Base-by-base conservation (phyloP, 2,329 filamentous ascomycete genomes). In the Monosporascus sp. region DNA sequence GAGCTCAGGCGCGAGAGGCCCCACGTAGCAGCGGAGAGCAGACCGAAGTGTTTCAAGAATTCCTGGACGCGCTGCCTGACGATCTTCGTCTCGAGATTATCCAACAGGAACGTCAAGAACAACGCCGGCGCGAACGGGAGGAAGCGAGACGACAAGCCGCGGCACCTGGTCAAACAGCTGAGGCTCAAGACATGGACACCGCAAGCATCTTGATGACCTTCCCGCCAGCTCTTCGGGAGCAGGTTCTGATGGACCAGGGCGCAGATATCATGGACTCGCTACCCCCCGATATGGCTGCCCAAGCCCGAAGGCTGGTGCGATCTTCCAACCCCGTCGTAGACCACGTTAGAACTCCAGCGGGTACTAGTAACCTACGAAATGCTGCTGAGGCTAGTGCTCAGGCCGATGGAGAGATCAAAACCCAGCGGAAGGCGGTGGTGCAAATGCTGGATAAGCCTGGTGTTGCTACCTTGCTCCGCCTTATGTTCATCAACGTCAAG, bases 391-490 rank as follows among this genome's bases (percentile, higher is more conserved):
- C 65, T 17, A 67, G 65, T 50, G 62, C 64, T 25, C 59, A 61
- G 39, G 53, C 56, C 25, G 64, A 64, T 11, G 58, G 54, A 60
- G 72, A 83, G 60, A 81, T 79, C 67, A 93, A 91, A 73, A 73
- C 78, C 38, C 87, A 88, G 63, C 85, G 89, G 53, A 88, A 89
- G 56, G 86, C 90, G 22, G 88, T 95, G 54, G 89, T 96, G 24
- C 94, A 99, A 68, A 96, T 99, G 88, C 82, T 99, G 31, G 94
- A 99, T 71, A 97, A 96, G 72, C 82, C 92, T 47, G 94, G 95
- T 25, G 87, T 99, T 60, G 94, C 95, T 25, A 97, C 94, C n/a
- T 77, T 99, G 36, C 79, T 99, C 44, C 89, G 95, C n/a, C 81
- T 99, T 9, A 97, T 99, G 93, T 99, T 99, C 69, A 91, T 97